Percentiles rank a stretch among this genome's conserved stretches.
phyloP scores from a whole-genome alignment of 768 basidiomycete species.

The Phylloporus rhodoxanthus region DNA sequence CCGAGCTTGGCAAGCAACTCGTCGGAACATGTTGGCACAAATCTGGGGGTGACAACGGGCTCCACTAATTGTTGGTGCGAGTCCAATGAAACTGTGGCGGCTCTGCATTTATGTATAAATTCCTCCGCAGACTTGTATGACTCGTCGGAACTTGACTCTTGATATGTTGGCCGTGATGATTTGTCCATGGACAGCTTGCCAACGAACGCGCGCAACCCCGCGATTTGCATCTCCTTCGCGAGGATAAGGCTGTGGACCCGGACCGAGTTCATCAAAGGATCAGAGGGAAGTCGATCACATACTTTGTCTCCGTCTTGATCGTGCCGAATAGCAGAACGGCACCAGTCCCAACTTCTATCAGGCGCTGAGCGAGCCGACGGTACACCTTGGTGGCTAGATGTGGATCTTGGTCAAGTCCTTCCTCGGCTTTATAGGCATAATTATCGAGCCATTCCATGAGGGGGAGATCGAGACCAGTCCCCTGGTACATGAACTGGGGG shows the following conservation, averaged over 20 bases:
- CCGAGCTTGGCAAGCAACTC: constrained; percentile 61
- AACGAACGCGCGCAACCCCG: constrained; percentile 75
- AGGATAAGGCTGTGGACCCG: constrained; percentile 59
- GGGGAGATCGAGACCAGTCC: constrained; percentile 79
- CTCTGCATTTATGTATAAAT: constrained; percentile 51
- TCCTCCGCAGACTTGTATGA: constrained; percentile 47
- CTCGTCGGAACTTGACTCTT: constrained; percentile 48
- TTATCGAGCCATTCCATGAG: constrained; percentile 79
- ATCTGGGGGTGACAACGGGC: constrained; percentile 84
- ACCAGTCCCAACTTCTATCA: constrained; percentile 72
- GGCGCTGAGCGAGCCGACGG: constrained; percentile 52
- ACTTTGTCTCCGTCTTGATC: constrained; percentile 80
- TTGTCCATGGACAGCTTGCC: constrained; percentile 91
- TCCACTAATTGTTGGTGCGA: constrained; percentile 52
- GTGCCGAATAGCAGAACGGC: constrained; percentile 79
- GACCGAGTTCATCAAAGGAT: background rate
- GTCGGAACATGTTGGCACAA: constrained; percentile 83
- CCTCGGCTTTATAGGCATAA: constrained; percentile 81
- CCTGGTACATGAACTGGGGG: constrained; percentile 84
- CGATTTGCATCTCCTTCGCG: constrained; percentile 63
- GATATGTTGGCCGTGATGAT: constrained; percentile 64
- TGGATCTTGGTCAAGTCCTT: constrained; percentile 58
- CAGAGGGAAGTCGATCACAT: constrained; percentile 17
- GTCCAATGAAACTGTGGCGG: constrained; percentile 37
- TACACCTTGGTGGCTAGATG: constrained; percentile 64